Evolutionary conservation across 2,329 filamentous ascomycete species (phyloP).

Genomic region (Colletotrichum sp.): DNA sequence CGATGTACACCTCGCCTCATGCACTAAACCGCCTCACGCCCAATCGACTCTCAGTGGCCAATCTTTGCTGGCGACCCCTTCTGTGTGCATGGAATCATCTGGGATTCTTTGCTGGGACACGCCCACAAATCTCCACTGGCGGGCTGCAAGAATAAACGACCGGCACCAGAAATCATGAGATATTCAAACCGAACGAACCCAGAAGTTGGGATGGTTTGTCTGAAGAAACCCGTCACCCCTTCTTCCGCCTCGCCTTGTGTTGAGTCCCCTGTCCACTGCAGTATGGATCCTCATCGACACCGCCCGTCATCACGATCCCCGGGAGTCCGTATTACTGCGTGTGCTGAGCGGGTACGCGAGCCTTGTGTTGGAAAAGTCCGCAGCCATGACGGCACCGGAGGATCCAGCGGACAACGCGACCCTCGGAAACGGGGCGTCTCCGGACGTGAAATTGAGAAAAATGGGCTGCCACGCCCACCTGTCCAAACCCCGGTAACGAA

Average conservation of each 20-base stretch:
- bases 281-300: not conserved
- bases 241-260: not conserved
- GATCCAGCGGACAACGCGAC: not conserved
- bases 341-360: not conserved
- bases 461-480: not conserved
- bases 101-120: not conserved
- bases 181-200: not conserved
- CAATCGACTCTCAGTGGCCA: not conserved
- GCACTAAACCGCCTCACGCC: not conserved
- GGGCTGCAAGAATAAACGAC: not conserved
- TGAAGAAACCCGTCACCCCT: not conserved
- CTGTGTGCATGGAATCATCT: not conserved
- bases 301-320: not conserved
- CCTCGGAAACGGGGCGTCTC: not conserved
- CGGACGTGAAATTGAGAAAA: not conserved
- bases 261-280: not conserved
- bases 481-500: not conserved
- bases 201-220: not conserved
- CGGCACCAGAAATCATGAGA: not conserved
- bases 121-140: not conserved
- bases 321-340: not conserved
- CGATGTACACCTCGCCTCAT: not conserved
- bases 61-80: not conserved
- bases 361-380: not conserved
- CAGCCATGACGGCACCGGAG: conserved; percentile 3